phyloP scores from a whole-genome alignment of 768 basidiomycete species.

The Boletus subparvulus region DNA sequence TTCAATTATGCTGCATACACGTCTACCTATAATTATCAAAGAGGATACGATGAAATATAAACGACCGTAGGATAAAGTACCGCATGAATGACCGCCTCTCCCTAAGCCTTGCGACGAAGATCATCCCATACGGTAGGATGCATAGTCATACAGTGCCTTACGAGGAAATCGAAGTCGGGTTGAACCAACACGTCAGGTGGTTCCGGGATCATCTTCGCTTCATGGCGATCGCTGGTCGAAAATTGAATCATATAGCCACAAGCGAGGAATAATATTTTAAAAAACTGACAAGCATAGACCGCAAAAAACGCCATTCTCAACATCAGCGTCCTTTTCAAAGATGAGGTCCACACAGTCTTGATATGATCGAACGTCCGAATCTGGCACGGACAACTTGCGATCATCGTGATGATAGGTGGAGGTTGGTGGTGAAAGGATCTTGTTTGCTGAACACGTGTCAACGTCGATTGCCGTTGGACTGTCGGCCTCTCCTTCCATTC shows the following conservation, averaged over 20 bases:
- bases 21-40: conserved; percentile 15
- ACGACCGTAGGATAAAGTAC: conserved; percentile 12
- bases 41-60: conserved; percentile 11
- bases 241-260: background rate
- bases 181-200: conserved; percentile 29
- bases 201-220: conserved; percentile 27
- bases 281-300: conserved; percentile 52
- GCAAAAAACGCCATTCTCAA: conserved; percentile 38
- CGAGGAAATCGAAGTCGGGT: conserved; percentile 41
- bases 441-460: background rate
- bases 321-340: conserved; percentile 34
- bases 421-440: background rate
- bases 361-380: conserved; percentile 37
- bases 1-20: conserved; percentile 6
- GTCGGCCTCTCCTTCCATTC: conserved; percentile 10
- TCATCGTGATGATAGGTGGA: background rate
- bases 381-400: background rate
- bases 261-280: background rate
- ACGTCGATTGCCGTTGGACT: background rate
- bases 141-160: conserved; percentile 47
- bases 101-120: conserved; percentile 29
- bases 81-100: background rate
- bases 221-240: conserved; percentile 25
- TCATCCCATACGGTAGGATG: conserved; percentile 53
- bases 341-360: conserved; percentile 41